Base-by-base conservation (phyloP, 148 eudicot genomes). In the Fallopia convolvulus region DNA sequence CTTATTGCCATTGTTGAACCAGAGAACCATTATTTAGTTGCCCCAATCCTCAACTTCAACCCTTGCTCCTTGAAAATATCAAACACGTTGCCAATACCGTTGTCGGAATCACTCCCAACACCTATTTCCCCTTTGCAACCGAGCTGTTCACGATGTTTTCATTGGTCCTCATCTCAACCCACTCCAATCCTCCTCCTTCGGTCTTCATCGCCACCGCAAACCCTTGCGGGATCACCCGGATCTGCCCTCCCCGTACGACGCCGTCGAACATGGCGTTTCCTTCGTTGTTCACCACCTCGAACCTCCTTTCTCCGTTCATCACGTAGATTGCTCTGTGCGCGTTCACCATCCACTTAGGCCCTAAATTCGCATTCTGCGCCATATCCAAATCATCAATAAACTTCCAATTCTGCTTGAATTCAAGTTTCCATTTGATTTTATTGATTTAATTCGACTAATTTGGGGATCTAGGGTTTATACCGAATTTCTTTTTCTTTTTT, bases 191-290 rank as follows among this genome's bases (percentile, higher is more conserved):
- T 13, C 86, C 78, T 0, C 68, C 61, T 0, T 85, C 81, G 1
- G 97, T 93, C 60, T 81, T 81, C 80, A 85, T 84, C 10, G 87
- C 30, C 39, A 81, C 84, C 2, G 77, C 93, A 6, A 70, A 88
- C 85, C 88, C 85, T 7, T 91, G 96, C 10, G 96, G 96, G 42
- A 91, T 76, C 4, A 87, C 86, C 3, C 89, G 50, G 66, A 89
- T 74, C 72, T 89, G 91, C 2, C 97, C 97, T 61, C 84, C 81
- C 21, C 50, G 74, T 0, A 91, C 88, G 7, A 42, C 74, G 41
- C 76, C 87, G 75, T 91, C 88, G 76, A 88, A 89, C 6, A 85
- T 87, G 1, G 83, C 72, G 7, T 40, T 30, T 0, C 91, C 92
- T 5, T 70, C 21, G 77, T 86, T 40, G 56, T 78, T 74, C 0